Percentiles rank a stretch among this genome's conserved stretches.
Conservation (phyloP, 2,329 filamentous ascomycete genomes). For the Curvularia spicifera region DNA sequence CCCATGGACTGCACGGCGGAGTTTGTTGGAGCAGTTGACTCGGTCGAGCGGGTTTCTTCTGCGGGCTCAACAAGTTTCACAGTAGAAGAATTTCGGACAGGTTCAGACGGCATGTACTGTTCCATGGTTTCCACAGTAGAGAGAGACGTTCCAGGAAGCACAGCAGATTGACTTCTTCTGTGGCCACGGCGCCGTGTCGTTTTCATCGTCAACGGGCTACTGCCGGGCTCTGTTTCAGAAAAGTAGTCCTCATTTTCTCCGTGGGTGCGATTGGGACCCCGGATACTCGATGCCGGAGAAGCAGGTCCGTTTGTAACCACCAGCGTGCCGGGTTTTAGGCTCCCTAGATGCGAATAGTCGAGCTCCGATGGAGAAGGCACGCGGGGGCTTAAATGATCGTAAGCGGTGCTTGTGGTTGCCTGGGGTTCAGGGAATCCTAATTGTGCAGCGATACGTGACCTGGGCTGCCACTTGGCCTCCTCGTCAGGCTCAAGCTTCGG, state of each 20-base stretch:
- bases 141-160: conserved; percentile 24
- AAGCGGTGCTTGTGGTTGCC: conserved; percentile 31
- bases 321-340: conserved; percentile 52
- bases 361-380: conserved; percentile 52
- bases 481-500: conserved; percentile 33
- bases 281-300: conserved; percentile 53
- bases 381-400: conserved; percentile 31
- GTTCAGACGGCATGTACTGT: neutral
- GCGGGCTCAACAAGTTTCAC: conserved; percentile 14
- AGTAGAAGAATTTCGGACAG: neutral
- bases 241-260: conserved; percentile 41
- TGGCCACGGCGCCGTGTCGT: conserved; percentile 29
- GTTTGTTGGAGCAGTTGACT: conserved; percentile 9
- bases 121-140: conserved; percentile 9
- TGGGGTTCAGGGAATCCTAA: conserved; percentile 29
- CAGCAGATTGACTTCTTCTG: conserved; percentile 38
- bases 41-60: neutral
- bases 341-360: conserved; percentile 52
- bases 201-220: conserved; percentile 34
- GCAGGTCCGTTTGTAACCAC: conserved; percentile 56
- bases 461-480: conserved; percentile 41
- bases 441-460: conserved; percentile 26
- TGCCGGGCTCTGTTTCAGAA: conserved; percentile 23
- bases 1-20: conserved; percentile 18
- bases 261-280: conserved; percentile 16